Percentiles rank a stretch among this genome's conserved stretches.
These are phyloP conservation scores for Maudiozyma saulgeensis DNA, from an alignment of 805 yeast genomes.

Conservation along the genomic window DNA sequence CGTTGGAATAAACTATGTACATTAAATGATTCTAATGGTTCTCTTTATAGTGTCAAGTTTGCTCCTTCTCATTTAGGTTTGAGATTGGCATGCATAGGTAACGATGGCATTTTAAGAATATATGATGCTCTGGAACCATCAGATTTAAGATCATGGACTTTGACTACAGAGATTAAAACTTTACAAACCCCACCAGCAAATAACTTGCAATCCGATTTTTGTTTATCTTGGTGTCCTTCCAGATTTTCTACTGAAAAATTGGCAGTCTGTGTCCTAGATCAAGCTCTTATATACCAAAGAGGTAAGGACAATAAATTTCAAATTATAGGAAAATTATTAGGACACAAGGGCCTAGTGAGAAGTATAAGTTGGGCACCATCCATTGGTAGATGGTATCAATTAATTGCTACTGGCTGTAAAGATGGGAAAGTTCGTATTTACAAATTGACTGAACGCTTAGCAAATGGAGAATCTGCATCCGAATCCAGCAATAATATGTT, in stretches of 20 bases:
- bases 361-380: slow-evolving; percentile 95
- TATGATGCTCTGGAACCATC: slow-evolving; percentile 87
- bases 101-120: slow-evolving; percentile 76
- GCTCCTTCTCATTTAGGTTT: slow-evolving; percentile 80
- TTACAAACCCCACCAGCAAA: slow-evolving; percentile 65
- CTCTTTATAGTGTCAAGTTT: slow-evolving; percentile 81
- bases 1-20: slow-evolving; percentile 75
- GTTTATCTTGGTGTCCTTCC: slow-evolving; percentile 85
- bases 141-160: slow-evolving; percentile 75
- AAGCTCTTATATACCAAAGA: slow-evolving; percentile 65
- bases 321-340: slow-evolving; percentile 60
- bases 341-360: slow-evolving; percentile 78
- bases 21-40: slow-evolving; percentile 78
- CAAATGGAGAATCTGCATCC: background rate
- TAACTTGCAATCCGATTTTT: slow-evolving; percentile 76
- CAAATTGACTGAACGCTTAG: slow-evolving; percentile 45
- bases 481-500: slow-evolving; percentile 43
- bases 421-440: slow-evolving; percentile 88
- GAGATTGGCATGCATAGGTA: slow-evolving; percentile 76
- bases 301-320: slow-evolving; percentile 43
- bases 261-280: slow-evolving; percentile 78
- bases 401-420: slow-evolving; percentile 90
- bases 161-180: slow-evolving; percentile 61
- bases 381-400: slow-evolving; percentile 80
- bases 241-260: slow-evolving; percentile 72